Evolutionary conservation across 2,329 filamentous ascomycete species (phyloP), one percentile per base, ranked within the genome.

Genomic region (Botryotinia convoluta): DNA sequence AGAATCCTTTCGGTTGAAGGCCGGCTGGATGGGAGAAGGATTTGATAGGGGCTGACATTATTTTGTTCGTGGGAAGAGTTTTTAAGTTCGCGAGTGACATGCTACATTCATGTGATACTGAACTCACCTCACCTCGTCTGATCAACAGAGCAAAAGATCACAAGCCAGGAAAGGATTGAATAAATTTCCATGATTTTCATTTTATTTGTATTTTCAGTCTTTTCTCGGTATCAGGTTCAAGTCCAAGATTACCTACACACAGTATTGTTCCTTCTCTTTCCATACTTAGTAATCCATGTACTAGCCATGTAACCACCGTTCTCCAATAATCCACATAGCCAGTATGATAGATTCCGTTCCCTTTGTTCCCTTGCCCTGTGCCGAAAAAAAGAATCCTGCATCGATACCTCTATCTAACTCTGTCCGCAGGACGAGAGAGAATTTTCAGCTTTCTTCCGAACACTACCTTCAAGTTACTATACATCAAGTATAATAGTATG

Each of bases 211-310:
- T 57, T 59, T 42, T 69, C 48, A 57, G 3, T 54, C 26, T 57
- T 57, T 69, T 69, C 65, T 57, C 65, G 65, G 65, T 44, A 69
- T 69, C 48, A 69, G 54, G 65, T 32, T 42, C 37, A 32, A 57
- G 45, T 39, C 54, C 65, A 69, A 69, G 65, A 69, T 57, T 57
- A 59, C 65, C 65, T 69, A 69, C 65, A 68, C 48, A 22, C 48
- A 69, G 35, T 29, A 63, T 44, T 63, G 35, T 44, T 44, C 65
- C 48, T 42, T 37, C 65, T 59, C 65, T 57, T 59, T 10, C 65
- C 65, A 42, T 37, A 32, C 35, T 29, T 57, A 57, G 37, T 42
- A 57, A 57, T 69, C 48, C 65, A 69, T 57, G 51, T 69, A 32
- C 65, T n/a, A 69, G 65, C 39, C 65, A 69, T 69, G 65, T 44